Evolutionary conservation across 768 basidiomycete species (phyloP), one percentile per base, ranked within the genome.

Genomic region (Lentinula boryana): DNA sequence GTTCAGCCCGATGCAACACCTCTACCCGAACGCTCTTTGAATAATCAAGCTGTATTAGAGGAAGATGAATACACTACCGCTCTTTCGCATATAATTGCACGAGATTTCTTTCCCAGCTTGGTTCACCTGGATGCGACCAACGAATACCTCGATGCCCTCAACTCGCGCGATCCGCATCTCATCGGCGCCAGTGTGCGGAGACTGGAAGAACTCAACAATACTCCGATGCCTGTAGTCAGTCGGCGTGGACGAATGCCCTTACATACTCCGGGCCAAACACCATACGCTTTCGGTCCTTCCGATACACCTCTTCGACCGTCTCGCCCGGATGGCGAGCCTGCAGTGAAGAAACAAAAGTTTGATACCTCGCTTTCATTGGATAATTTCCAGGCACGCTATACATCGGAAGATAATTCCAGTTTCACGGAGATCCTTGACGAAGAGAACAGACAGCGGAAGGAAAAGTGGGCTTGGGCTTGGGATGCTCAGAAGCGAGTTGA

Each of bases 21-120:
- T 49, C 18, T n/a, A 33, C 57, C 43, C 8, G 75, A 77, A 63
- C 82, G 80, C 27, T 93, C 91, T 16, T 77, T 93, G 60, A 89
- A 89, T 69, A 75, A 79, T 13, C 91, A 93, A 67, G 68, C 79
- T 12, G 79, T 93, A 13, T 82, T 92, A 13, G 90, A 93, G 53
- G 97, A 99, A 78, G 97, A 98, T 64, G 93, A 95, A 70, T 98
- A 98, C 72, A 95, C 93, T 1, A 86, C 84, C 50, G 91, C 90
- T 1, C 80, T 99, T 21, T 93, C 92, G 10, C 83, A 86, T 51
- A 98, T 98, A 68, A 98, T 98, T 68, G 90, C 92, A 41, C 88
- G 97, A 53, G 96, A 98, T 75, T 99, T 99, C 81, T 99, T 98
- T 69, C 97, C 97, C 0, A 93, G 93, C 12, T 83, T 98, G 9